phyloP scores from a whole-genome alignment of 441 rosid genomes.

The Arabidopsis lyrata region DNA sequence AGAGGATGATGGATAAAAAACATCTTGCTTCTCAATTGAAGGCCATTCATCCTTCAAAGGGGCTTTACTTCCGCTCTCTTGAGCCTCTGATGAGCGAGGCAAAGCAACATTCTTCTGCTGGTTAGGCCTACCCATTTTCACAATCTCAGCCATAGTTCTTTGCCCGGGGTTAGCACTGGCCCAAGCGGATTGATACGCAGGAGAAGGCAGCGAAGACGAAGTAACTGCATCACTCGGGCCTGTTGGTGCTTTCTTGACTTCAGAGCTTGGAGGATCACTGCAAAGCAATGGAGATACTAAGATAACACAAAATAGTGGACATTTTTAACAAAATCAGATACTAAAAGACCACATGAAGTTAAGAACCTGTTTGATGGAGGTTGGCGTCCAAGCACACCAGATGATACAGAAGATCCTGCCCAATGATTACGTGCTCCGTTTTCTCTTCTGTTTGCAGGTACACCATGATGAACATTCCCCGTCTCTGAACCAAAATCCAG shows the following conservation, averaged over 20 bases:
- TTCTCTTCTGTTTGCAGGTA: conserved; percentile 72
- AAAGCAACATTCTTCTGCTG: conserved; percentile 19
- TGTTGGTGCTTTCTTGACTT: conserved; percentile 52
- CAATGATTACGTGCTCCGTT: conserved; percentile 65
- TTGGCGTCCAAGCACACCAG: conserved; percentile 49
- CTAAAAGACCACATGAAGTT: neutral
- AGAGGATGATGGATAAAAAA: conserved; percentile 49
- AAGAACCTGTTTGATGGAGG: conserved; percentile 59
- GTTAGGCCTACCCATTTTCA: conserved; percentile 88
- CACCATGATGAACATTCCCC: conserved; percentile 56
- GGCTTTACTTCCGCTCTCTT: conserved; percentile 50
- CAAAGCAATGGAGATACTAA: conserved; percentile 37
- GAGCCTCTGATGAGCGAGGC: conserved; percentile 47
- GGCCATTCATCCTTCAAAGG: conserved; percentile 80
- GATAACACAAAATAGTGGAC: neutral
- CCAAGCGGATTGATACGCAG: conserved; percentile 77
- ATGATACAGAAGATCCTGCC: conserved; percentile 53
- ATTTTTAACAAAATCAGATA: neutral
- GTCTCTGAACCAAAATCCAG: conserved; percentile 53
- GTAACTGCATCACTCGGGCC: conserved; percentile 56
- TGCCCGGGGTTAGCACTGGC: conserved; percentile 69
- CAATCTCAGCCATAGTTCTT: conserved; percentile 92
- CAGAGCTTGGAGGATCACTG: conserved; percentile 60
- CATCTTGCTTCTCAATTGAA: conserved; percentile 65
- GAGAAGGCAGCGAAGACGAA: conserved; percentile 51